Evolutionary conservation across 169 alveolate species (phyloP).

Genomic region (Neospora caninum): DNA sequence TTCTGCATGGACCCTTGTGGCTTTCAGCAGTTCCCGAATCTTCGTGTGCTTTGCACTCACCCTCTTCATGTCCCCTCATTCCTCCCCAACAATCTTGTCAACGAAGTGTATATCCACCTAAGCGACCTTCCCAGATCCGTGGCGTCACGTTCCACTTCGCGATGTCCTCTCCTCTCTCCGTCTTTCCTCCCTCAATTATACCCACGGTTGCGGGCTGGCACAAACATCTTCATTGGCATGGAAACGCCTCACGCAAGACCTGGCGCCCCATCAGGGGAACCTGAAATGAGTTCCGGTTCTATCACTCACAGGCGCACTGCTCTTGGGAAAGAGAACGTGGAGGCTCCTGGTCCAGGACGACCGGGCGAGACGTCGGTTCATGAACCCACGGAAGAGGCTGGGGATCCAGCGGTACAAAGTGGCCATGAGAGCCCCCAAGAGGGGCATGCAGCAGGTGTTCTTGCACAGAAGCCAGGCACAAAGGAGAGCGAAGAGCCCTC

Average conservation of each 20-base stretch:
- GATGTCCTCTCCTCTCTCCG: slow-evolving; percentile 30
- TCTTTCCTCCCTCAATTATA: neutral
- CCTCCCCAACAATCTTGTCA: neutral
- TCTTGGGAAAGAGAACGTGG: too few relatives aligned
- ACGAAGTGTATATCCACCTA: slow-evolving; percentile 1
- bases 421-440: too few relatives aligned
- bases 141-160: neutral
- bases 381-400: too few relatives aligned
- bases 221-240: neutral
- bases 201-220: neutral
- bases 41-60: slow-evolving; percentile 31
- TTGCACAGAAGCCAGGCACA: neutral
- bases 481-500: neutral
- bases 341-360: too few relatives aligned
- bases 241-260: neutral
- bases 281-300: too few relatives aligned
- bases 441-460: neutral
- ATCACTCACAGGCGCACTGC: too few relatives aligned
- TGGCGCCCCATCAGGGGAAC: neutral
- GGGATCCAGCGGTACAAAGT: too few relatives aligned
- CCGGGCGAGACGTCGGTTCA: too few relatives aligned
- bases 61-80: slow-evolving; percentile 32
- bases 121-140: neutral
- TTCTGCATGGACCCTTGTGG: neutral
- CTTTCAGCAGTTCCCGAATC: neutral